A percentile compares a stretch with the other conserved stretches of the same genome.
phyloP scores from a whole-genome alignment of 1,284 basidiomycete genomes.

The Cutaneotrichosporon cavernicola region DNA sequence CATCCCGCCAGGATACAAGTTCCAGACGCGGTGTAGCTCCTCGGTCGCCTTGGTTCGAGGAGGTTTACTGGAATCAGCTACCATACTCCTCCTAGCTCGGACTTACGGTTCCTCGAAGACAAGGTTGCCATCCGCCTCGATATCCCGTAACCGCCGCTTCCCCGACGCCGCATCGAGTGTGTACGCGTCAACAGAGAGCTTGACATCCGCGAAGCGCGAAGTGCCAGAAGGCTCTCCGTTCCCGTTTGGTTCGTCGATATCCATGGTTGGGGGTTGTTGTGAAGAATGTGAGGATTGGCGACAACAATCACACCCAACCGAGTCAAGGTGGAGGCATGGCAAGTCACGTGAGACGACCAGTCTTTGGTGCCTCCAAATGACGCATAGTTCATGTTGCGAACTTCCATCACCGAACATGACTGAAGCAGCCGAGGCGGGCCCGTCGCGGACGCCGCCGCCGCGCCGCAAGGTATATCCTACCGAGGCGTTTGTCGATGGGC shows the following conservation, averaged over 20 bases:
- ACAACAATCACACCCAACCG: constrained; percentile 1
- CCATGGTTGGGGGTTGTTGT: constrained; percentile 9
- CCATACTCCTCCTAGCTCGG: neutral
- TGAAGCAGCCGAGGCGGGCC: neutral
- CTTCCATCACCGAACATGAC: constrained; percentile 9
- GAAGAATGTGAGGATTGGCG: neutral
- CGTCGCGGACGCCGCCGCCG: neutral
- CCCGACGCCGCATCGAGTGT: constrained; percentile 34
- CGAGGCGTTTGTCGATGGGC: constrained; percentile 21
- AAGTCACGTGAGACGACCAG: neutral
- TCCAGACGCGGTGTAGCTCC: constrained; percentile 43
- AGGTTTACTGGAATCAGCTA: constrained; percentile 21
- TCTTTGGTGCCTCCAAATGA: constrained; percentile 1
- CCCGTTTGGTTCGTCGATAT: constrained; percentile 12
- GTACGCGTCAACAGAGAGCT: constrained; percentile 35
- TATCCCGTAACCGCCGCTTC: constrained; percentile 28
- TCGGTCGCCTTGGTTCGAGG: constrained; percentile 37
- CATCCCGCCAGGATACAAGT: constrained; percentile 44
- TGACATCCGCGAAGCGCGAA: constrained; percentile 24
- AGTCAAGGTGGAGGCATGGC: neutral
- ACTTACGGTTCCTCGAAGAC: constrained; percentile 38
- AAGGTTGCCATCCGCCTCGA: constrained; percentile 37
- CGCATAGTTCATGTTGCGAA: neutral
- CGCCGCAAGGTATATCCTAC: constrained; percentile 1
- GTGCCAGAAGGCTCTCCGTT: neutral